phyloP scores from a whole-genome alignment of 345 rosid genomes.

The Aquilaria sinensis region DNA sequence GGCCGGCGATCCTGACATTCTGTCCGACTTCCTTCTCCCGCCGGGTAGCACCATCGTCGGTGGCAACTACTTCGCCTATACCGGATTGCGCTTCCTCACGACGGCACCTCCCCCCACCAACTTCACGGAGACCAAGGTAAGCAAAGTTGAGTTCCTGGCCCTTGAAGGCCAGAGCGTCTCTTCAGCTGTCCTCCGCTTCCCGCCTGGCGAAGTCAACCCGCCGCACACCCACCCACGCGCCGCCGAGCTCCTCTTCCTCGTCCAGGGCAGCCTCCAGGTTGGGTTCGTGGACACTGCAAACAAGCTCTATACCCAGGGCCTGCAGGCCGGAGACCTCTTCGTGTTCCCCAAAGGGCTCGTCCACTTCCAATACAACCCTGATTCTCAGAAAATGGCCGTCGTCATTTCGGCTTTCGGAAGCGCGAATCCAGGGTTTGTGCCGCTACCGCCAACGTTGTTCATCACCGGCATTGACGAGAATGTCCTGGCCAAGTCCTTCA shows the following conservation, averaged over 20 bases:
- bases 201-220: constrained; percentile 15
- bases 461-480: constrained; percentile 24
- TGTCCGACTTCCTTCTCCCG: constrained; percentile 26
- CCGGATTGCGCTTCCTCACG: constrained; percentile 15
- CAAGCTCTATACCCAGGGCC: constrained; percentile 28
- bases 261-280: constrained; percentile 25
- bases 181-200: constrained; percentile 25
- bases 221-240: constrained; percentile 35
- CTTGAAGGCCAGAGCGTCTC: constrained; percentile 39
- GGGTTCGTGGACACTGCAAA: constrained; percentile 38
- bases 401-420: constrained; percentile 27
- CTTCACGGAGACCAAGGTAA: constrained; percentile 22
- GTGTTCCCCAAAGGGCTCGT: constrained; percentile 36
- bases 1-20: constrained; percentile 34
- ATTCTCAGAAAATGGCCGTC: constrained; percentile 2
- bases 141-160: constrained; percentile 27
- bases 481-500: constrained; percentile 31
- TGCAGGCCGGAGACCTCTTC: constrained; percentile 26
- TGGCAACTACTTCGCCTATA: constrained; percentile 33
- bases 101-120: background rate
- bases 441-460: constrained; percentile 22
- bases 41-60: background rate
- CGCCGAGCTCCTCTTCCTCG: constrained; percentile 22
- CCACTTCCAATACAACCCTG: constrained; percentile 24
- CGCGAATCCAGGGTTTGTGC: constrained; percentile 25